Base-by-base conservation (phyloP, 306 rosid genomes). In the Canavalia gladiata region DNA sequence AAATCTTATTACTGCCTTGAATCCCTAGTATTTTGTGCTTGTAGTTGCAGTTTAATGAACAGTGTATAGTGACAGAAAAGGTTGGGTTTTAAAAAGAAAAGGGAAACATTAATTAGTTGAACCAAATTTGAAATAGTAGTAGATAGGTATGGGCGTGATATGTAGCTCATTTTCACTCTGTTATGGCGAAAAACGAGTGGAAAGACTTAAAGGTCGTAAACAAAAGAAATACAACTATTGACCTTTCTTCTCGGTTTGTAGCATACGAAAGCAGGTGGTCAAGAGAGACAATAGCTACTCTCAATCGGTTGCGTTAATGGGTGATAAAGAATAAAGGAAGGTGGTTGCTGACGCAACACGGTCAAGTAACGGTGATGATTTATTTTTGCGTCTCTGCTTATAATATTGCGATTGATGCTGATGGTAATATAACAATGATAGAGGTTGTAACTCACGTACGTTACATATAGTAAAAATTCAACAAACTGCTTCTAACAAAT, bases 351-450 rank as follows among this genome's bases (percentile, higher is more conserved):
- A 81, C 64, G 74, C 74, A 72, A 55, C 11, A 57, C 8, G 64
- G 85, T 83, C 83, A 79, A 84, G 79, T 73, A 73, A 84, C 81
- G 84, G 63, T 67, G 74, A 67, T 75, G 41, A 80, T 75, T 46
- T 66, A 37, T 64, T 56, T 80, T 34, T 82, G 80, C 77, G 18
- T 47, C 50, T 72, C 30, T 62, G 57, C 56, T 18, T 74, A 29
- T 29, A 62, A 52, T 11, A 62, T 73, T 63, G 58, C 2, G 75
- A 80, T 46, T 80, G 87, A 83, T 76, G 56, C 60, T 76, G 87
- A 83, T 80, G 75, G 76, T 78, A 74, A 82, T 82, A 52, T 81
- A 82, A 46, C 75, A 35, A 55, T 69, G 9, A 69, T 25, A 67
- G 47, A 70, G 49, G 8, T 57, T 39, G 28, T 78, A 82, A 68